Base-by-base conservation (phyloP, 2,329 filamentous ascomycete species). In the Chaetomium sp. region DNA sequence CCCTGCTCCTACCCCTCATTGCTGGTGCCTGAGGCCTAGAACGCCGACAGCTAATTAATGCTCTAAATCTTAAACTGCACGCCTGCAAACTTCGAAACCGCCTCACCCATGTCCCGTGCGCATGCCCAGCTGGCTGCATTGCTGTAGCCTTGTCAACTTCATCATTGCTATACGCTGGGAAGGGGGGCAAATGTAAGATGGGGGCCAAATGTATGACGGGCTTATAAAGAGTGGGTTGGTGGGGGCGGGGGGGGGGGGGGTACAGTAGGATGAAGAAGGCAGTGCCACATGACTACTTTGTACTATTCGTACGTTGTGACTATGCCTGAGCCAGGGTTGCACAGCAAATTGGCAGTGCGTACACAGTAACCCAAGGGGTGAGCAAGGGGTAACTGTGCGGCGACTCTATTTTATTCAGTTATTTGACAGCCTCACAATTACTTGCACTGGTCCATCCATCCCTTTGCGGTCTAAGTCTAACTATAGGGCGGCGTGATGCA, bases 1-100 rank as follows among this genome's bases (percentile, higher is more conserved):
- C 43, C 43, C 33, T 27, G 43, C 4, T 45, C 43, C 43, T 40
- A 40, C 37, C 37, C 37, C 43, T 45, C 43, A 45, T 45, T 45
- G 43, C 43, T 45, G 43, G 33, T 45, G 43, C 43, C 43, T 45
- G 43, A 45, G 43, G 43, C 43, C 43, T 12, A 45, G 43, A 45
- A 45, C 43, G 43, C 43, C 43, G 43, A 45, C 43, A 45, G 33
- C 43, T 35, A 27, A 45, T 45, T 45, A 27, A 45, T 45, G 19
- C 43, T 45, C 43, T 45, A 27, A 45, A 45, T 45, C 43, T 27
- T 45, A 45, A 45, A 45, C 43, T 45, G 43, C 43, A 45, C 43
- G 43, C 43, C 43, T 45, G 43, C 43, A 45, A 45, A 32, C 43
- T 33, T 45, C 43, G 43, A 45, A 45, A 45, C 43, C 43, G 33